phyloP scores from a whole-genome alignment of 2,329 filamentous ascomycete species.

The Volutella citrinella region DNA sequence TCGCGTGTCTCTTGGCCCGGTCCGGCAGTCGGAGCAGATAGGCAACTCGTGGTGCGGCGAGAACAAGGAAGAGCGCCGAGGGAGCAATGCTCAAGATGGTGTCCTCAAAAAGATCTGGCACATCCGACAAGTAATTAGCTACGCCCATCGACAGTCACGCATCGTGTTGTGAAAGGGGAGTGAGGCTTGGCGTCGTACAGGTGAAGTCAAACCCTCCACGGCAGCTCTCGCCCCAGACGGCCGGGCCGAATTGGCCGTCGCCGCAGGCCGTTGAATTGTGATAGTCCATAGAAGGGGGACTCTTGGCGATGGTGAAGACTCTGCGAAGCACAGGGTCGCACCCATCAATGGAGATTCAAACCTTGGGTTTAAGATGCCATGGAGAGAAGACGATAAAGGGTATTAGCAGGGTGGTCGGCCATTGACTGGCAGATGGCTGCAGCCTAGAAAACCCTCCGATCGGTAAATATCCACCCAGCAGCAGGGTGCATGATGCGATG shows the following conservation, averaged over 20 bases:
- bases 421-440: too few species aligned
- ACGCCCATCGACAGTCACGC: accelerated
- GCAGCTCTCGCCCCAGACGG: conserved; percentile 25
- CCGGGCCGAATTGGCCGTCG: conserved; percentile 28
- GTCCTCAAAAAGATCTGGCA: conserved; percentile 30
- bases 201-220: conserved; percentile 32
- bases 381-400: too few species aligned
- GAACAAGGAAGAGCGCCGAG: conserved; percentile 22
- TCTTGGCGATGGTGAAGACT: too few species aligned
- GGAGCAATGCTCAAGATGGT: conserved; percentile 24
- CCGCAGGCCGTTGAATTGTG: conserved; percentile 26
- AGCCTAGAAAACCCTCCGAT: too few species aligned
- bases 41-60: conserved; percentile 18
- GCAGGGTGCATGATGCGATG: too few species aligned
- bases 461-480: too few species aligned
- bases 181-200: conserved; percentile 11
- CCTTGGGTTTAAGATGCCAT: too few species aligned
- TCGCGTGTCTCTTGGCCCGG: conserved; percentile 20
- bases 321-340: too few species aligned
- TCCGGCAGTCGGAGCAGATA: conserved; percentile 24
- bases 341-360: too few species aligned
- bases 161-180: too few species aligned
- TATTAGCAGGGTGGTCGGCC: too few species aligned
- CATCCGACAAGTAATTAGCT: conserved; percentile 16
- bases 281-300: conserved; percentile 18